phyloP scores from a whole-genome alignment of 257 asterid genomes.

The Linderniella brevidens region DNA sequence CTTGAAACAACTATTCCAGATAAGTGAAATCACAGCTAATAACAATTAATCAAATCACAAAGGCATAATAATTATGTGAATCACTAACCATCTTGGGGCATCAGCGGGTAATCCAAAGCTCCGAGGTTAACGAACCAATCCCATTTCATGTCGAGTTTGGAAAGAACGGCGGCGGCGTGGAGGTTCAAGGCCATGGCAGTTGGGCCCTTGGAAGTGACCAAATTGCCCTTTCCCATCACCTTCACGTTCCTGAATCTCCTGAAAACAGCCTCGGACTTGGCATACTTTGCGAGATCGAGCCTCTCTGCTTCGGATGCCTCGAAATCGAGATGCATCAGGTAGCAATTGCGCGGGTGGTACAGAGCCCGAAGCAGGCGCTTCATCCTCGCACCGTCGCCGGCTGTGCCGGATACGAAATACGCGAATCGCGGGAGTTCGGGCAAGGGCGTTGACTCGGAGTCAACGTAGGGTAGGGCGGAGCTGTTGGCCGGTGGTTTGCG shows the following conservation, averaged over 20 bases:
- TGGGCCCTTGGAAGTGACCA: constrained; percentile 69
- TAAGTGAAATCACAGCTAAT: too few species aligned
- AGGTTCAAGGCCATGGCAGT: constrained; percentile 60
- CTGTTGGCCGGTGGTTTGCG: constrained; percentile 16
- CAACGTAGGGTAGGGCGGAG: constrained; percentile 13
- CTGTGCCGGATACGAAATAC: constrained; percentile 56
- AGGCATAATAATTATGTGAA: too few species aligned
- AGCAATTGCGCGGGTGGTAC: constrained; percentile 83
- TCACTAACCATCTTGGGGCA: constrained; percentile 85
- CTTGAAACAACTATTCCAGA: too few species aligned
- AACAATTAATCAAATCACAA: too few species aligned
- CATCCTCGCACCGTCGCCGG: constrained; percentile 36
- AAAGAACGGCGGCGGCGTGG: constrained; percentile 58
- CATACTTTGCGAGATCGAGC: constrained; percentile 53
- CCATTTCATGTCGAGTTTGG: constrained; percentile 55
- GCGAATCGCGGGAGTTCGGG: constrained; percentile 70
- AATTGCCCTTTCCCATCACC: constrained; percentile 71
- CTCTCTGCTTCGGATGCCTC: constrained; percentile 65
- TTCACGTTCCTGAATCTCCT: constrained; percentile 46
- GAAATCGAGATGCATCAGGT: constrained; percentile 63
- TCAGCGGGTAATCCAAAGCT: constrained; percentile 81
- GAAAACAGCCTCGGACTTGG: constrained; percentile 32
- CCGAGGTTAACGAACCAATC: constrained; percentile 87
- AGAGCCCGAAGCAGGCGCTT: constrained; percentile 59
- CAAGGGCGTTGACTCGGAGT: constrained; percentile 8